Percentiles rank a stretch among this genome's conserved stretches.
phyloP scores from a whole-genome alignment of 1,284 basidiomycete genomes.

The Vanrija humicola region DNA sequence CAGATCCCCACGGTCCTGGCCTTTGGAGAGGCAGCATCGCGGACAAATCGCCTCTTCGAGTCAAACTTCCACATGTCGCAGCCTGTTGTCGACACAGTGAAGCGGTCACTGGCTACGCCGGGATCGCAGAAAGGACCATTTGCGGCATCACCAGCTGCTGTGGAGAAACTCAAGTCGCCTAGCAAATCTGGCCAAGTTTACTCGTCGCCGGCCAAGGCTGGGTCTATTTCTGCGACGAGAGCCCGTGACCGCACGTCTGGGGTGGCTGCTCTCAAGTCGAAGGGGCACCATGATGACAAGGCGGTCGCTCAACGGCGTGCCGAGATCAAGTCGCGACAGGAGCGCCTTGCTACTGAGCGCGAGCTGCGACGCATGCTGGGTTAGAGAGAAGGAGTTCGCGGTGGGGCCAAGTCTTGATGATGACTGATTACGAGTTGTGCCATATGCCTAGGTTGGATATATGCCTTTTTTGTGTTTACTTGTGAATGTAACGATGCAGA shows the following conservation, averaged over 20 bases:
- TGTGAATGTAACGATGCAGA: too few species aligned
- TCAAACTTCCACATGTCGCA: conserved; percentile 16
- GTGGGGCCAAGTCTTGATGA: too few species aligned
- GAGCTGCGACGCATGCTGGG: conserved; percentile 39
- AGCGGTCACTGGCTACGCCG: neutral
- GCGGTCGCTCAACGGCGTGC: conserved; percentile 26
- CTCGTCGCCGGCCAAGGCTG: neutral
- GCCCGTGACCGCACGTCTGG: conserved; percentile 6
- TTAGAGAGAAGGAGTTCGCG: neutral
- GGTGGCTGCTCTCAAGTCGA: conserved; percentile 11
- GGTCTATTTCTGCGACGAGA: neutral
- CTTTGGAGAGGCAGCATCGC: conserved; percentile 32
- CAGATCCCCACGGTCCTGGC: neutral
- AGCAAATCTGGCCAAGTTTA: neutral
- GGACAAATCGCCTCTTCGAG: conserved; percentile 23
- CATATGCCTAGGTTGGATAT: too few species aligned
- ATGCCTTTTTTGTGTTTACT: too few species aligned
- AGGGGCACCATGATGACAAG: conserved; percentile 22
- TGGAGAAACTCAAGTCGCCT: neutral
- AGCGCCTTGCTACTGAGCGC: conserved; percentile 34
- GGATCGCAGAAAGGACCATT: neutral
- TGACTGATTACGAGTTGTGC: too few species aligned
- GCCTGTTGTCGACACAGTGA: neutral
- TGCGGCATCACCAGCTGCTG: neutral
- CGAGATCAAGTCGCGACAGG: conserved; percentile 35